A percentile compares a stretch with the other conserved stretches of the same genome.
Conservation (phyloP, 371 early-diverging fungal genomes). For the Mucor racemosus region DNA sequence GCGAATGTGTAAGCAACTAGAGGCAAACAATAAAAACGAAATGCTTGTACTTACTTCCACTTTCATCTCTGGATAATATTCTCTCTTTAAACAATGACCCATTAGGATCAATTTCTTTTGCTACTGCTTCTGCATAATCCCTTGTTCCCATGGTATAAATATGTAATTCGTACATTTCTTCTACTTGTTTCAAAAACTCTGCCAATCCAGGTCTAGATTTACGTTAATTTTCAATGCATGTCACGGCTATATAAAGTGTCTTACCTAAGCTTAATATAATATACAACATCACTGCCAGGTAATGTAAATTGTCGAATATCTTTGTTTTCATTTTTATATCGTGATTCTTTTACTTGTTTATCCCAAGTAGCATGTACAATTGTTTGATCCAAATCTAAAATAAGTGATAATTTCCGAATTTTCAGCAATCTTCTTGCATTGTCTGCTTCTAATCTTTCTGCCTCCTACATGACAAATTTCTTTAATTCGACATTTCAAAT, state of each 20-base stretch:
- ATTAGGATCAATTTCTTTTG: constrained; percentile 88
- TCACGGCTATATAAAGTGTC: background rate
- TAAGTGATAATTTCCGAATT: constrained; percentile 84
- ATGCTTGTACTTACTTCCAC: constrained; percentile 64
- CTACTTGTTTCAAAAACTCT: constrained; percentile 77
- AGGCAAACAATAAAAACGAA: background rate
- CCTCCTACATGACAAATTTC: constrained; percentile 60
- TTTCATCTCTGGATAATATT: constrained; percentile 96
- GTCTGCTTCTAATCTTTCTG: constrained; percentile 76
- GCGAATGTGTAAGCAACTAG: constrained; percentile 6
- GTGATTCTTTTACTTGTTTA: constrained; percentile 78
- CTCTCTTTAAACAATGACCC: constrained; percentile 84
- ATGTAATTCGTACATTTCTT: constrained; percentile 90
- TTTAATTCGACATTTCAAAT: background rate
- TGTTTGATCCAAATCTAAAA: constrained; percentile 99
- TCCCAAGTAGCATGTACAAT: constrained; percentile 96
- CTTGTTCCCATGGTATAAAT: constrained; percentile 99
- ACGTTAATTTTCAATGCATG: background rate
- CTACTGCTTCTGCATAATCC: constrained; percentile 92
- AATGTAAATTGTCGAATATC: constrained; percentile 79
- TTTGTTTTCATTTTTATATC: constrained; percentile 67
- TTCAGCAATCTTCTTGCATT: constrained; percentile 70
- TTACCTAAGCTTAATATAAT: constrained; percentile 86
- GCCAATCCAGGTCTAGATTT: constrained; percentile 72
- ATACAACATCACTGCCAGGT: constrained; percentile 68